Base-by-base conservation (phyloP, 176 grass and related monocot species). In the Oropetium thomaeum region DNA sequence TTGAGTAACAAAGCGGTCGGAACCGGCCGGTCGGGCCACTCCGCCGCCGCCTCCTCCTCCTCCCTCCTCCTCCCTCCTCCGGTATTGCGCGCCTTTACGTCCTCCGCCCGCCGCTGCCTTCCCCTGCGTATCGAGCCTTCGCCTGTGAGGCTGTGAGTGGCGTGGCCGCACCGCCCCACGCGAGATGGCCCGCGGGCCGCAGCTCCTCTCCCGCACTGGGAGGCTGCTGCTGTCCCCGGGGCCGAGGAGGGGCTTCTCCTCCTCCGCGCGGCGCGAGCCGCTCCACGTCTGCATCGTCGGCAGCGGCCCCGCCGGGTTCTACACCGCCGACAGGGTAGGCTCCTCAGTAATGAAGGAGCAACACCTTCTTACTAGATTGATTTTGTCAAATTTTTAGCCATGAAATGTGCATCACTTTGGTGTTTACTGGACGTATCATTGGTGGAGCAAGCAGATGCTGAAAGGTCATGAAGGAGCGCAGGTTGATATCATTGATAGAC, bases 231-330 rank as follows among this genome's bases (percentile, higher is more conserved):
- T 74, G 22, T 5, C 51, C 34, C 80, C 26, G 20, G 76, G 70
- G 25, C 37, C 31, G 32, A 79, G 7, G 79, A 88, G 29, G 76
- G 30, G 76, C 10, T 86, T 90, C 79, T 90, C 84, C n/a, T 22
- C 86, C 31, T 57, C 61, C 17, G 8, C 25, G 15, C 65, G 15
- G 9, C 27, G 22, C 16, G 76, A 76, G 61, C 89, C 68, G 16
- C 96, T 98, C 67, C 89, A 73, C 73, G 86, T 94, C 51, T 98
- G 96, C 68, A 40, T 98, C 35, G 89, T 98, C 10, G 91, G 96
- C 13, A 92, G 91, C 16, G 96, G 91, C 7, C 96, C 91, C 13
- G 96, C 96, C 1, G 96, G 96, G 3, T 98, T 94, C 88, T 98
- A 94, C 91, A 98, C 89, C 5, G 96, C 91, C 8, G 89, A 92